phyloP scores from a whole-genome alignment of 2,329 filamentous ascomycete genomes.

The Metarhizium brunneum region DNA sequence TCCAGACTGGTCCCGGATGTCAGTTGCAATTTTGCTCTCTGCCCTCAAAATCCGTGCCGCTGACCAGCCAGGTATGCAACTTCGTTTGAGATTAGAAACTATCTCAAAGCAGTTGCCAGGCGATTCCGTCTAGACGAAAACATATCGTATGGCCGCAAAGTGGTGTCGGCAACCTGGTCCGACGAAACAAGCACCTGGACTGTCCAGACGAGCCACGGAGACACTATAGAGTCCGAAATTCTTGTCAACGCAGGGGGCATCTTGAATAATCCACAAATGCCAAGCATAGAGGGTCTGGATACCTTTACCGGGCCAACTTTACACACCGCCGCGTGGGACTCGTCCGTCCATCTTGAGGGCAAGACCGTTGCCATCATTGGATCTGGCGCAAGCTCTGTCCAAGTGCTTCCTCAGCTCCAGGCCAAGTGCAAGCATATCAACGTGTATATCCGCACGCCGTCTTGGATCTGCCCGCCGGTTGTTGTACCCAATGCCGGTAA shows the following conservation, averaged over 20 bases:
- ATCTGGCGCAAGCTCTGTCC: conserved; percentile 23
- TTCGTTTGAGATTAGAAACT: conserved; percentile 27
- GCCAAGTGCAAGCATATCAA: conserved; percentile 27
- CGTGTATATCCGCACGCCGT: conserved; percentile 36
- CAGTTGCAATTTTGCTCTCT: not conserved
- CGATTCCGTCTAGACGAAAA: conserved; percentile 25
- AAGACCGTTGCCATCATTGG: conserved; percentile 29
- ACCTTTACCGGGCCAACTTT: conserved; percentile 35
- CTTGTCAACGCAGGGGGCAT: conserved; percentile 13
- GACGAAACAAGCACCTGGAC: conserved; percentile 25
- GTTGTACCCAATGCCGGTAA: conserved; percentile 5
- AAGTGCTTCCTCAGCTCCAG: conserved; percentile 32
- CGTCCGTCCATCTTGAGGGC: conserved; percentile 24
- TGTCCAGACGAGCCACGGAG: conserved; percentile 13
- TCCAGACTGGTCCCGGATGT: conserved; percentile 27
- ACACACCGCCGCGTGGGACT: conserved; percentile 35
- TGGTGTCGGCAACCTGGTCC: conserved; percentile 22
- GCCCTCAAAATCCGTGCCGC: not conserved
- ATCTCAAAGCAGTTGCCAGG: conserved; percentile 28
- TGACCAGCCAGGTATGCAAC: conserved; percentile 20
- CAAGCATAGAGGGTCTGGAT: conserved; percentile 34
- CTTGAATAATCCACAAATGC: conserved; percentile 32
- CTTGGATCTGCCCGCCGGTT: conserved; percentile 31
- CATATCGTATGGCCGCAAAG: conserved; percentile 11
- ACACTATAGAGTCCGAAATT: conserved; percentile 7